A percentile compares a stretch with the other conserved stretches of the same genome.
Evolutionary conservation across 441 rosid genomes (phyloP).

Genomic region (Flueggea neowawraea): DNA sequence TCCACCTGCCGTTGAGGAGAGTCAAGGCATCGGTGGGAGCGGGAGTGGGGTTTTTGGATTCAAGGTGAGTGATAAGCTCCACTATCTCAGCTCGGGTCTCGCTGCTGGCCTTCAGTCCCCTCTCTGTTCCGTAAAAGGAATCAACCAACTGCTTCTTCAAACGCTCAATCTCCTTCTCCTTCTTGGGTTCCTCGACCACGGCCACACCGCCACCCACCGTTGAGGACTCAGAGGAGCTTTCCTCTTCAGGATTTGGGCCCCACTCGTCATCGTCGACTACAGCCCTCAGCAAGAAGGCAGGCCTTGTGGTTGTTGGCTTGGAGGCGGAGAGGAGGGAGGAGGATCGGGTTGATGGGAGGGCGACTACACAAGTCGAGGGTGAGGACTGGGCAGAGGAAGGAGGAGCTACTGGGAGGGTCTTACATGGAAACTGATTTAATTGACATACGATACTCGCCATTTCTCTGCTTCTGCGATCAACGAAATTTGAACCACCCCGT

Average conservation of each 20-base stretch:
- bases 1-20: constrained; percentile 93
- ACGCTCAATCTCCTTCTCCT: constrained; percentile 47
- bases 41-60: constrained; percentile 83
- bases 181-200: constrained; percentile 27
- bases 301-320: constrained; percentile 10
- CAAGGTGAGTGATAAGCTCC: constrained; percentile 89
- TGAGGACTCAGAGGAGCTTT: neutral
- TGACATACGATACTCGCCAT: constrained; percentile 52
- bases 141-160: constrained; percentile 67
- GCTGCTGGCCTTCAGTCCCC: constrained; percentile 67
- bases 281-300: constrained; percentile 33
- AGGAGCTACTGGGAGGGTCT: constrained; percentile 19
- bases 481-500: too few species aligned
- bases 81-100: constrained; percentile 91
- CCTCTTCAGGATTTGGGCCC: constrained; percentile 31
- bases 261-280: constrained; percentile 28
- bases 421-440: constrained; percentile 46
- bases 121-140: constrained; percentile 78
- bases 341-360: constrained; percentile 15
- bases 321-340: neutral
- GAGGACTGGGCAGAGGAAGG: neutral
- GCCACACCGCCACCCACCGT: constrained; percentile 28
- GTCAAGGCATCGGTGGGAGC: constrained; percentile 80
- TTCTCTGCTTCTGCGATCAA: neutral
- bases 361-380: neutral